These are phyloP conservation scores for Stenocarpella maydis DNA, from an alignment of 2,329 filamentous ascomycete genomes.

Conservation along the genomic window DNA sequence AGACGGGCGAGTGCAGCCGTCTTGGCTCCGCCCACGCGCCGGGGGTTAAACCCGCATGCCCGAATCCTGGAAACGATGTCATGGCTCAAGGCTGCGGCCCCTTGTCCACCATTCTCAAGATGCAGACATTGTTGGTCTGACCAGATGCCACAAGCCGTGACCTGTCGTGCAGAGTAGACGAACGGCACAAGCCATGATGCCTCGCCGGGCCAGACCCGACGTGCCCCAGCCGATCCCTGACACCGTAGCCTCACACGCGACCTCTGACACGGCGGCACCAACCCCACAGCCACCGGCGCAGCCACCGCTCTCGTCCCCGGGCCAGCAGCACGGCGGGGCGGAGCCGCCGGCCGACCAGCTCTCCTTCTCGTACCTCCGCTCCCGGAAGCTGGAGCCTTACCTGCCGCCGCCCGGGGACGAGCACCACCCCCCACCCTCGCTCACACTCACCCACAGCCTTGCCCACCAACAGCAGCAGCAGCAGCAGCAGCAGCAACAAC, in stretches of 20 bases:
- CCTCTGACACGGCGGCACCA: background rate
- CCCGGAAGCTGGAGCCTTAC: conserved; percentile 29
- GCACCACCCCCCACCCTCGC: conserved; percentile 9
- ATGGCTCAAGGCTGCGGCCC: background rate
- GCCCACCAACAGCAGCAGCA: too few species aligned
- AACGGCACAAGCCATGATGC: background rate
- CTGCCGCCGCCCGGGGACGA: conserved; percentile 23
- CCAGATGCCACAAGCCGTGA: background rate
- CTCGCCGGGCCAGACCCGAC: conserved; percentile 12
- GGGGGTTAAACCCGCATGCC: conserved; percentile 22
- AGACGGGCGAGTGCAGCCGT: background rate
- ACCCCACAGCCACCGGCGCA: background rate
- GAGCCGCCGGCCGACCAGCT: conserved; percentile 15
- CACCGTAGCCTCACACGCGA: conserved; percentile 20
- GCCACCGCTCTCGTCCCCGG: background rate
- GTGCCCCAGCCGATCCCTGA: conserved; percentile 19
- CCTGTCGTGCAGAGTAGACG: background rate
- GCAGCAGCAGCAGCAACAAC: too few species aligned
- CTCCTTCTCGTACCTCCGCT: conserved; percentile 29
- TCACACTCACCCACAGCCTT: conserved; percentile 4
- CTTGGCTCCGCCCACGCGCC: background rate
- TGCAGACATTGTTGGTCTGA: background rate
- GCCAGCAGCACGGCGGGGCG: background rate
- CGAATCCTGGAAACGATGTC: background rate
- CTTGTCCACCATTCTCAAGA: background rate